phyloP scores from a whole-genome alignment of 2,329 filamentous ascomycete genomes.

The Phyllosticta ampelicida region DNA sequence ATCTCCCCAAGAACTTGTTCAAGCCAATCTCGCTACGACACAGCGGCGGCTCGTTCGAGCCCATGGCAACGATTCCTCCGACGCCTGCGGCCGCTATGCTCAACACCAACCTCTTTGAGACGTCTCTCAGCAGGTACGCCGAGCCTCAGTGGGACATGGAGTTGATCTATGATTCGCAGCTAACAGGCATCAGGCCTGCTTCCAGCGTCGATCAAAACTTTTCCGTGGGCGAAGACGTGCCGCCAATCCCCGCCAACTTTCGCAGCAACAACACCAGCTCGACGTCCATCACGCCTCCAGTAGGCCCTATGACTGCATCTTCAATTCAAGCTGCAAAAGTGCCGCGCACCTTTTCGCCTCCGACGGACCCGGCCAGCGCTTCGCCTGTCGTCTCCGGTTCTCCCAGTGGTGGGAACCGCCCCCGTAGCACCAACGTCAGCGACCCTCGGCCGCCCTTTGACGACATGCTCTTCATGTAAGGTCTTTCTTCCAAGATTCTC shows the following conservation, averaged over 20 bases:
- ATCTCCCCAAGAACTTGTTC: not conserved
- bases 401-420: not conserved
- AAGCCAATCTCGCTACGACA: constrained; percentile 5
- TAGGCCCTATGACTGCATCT: not conserved
- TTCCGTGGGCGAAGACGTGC: constrained; percentile 7
- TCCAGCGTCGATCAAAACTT: constrained; percentile 5
- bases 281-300: not conserved
- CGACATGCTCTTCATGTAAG: constrained; percentile 10
- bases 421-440: constrained; percentile 5
- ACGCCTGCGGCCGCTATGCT: constrained; percentile 7
- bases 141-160: not conserved
- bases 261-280: not conserved
- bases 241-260: not conserved
- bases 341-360: not conserved
- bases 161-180: not conserved
- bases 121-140: constrained; percentile 1
- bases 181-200: not conserved
- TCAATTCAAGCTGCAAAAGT: not conserved
- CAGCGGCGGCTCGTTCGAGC: constrained; percentile 7
- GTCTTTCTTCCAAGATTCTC: not conserved
- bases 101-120: constrained; percentile 9
- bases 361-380: not conserved
- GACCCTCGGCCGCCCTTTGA: constrained; percentile 5
- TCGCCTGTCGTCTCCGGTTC: not conserved
- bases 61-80: constrained; percentile 8